Base-by-base conservation (phyloP, 495 filamentous ascomycete genomes). In the Penicillium bialowiezense region DNA sequence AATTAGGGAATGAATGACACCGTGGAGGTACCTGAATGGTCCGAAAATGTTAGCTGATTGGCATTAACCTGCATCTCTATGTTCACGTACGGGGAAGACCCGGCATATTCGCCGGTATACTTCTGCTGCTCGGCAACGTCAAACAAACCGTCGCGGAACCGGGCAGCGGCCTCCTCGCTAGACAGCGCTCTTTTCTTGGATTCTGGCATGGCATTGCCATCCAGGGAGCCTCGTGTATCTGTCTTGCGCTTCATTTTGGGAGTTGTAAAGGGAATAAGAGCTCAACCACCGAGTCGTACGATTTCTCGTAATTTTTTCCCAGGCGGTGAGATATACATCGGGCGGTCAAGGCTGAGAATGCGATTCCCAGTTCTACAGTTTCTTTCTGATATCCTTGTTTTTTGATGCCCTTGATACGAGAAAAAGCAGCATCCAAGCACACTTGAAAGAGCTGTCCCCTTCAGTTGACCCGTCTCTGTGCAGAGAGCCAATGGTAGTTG, bases 1-100 rank as follows among this genome's bases (percentile, higher is more conserved):
- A 61, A 97, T 87, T 14, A 99, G 72, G 15, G 78, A 72, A 48
- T 77, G 74, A 58, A 99, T 96, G 12, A 99, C 91, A 56, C 85
- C 85, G 69, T 98, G 91, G 52, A 89, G 89, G 73, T 97, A 98
- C 3, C 79, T 81, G 43, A 2, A 26, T 0, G 47, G 24, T 14
- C 10, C 12, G 39, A 43, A 17, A 36, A 18, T 45, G 35, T 58
- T 32, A 71, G 41, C 3, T 10, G 7, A 4, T 20, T 32, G n/a
- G 9, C 34, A 48, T 51, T 49, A 41, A 26, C 20, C 19, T 29
- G 29, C 10, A 42, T 44, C 21, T 5, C 23, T 13, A 9, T 41
- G 12, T 50, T 14, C 40, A 64, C 78, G 37, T 73, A 85, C 81
- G 91, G 91, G 41, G 73, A 63, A 12, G 91, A 95, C 31, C 76